Percentiles rank a stretch among this genome's conserved stretches.
phyloP scores from a whole-genome alignment of 2,329 filamentous ascomycete genomes.

The Alternaria sp. region DNA sequence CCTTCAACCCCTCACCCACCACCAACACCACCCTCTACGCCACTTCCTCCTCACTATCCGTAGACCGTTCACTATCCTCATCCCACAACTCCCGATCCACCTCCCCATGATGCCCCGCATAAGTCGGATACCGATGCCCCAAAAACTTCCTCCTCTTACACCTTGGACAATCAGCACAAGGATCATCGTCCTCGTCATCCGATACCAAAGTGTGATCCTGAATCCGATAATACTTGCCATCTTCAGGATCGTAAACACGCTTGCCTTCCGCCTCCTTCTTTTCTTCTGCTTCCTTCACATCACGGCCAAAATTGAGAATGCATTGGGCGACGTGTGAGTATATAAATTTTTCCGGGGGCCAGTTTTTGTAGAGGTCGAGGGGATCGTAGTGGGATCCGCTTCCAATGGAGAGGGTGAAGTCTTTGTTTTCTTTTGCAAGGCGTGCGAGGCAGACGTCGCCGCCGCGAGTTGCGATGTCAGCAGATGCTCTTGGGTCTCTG shows the following conservation, averaged over 20 bases:
- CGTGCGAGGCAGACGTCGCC: neutral
- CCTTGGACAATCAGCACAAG: constrained; percentile 3
- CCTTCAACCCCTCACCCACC: neutral
- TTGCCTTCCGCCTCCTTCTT: neutral
- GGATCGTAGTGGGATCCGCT: too few relatives aligned
- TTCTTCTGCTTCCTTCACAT: neutral
- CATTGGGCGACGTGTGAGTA: neutral
- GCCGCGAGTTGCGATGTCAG: neutral
- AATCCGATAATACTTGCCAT: neutral
- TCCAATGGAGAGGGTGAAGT: neutral
- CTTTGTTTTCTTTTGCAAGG: neutral
- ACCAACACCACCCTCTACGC: neutral
- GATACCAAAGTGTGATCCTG: neutral
- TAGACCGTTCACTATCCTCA: neutral
- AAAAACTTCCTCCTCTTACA: neutral
- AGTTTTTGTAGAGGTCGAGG: neutral
- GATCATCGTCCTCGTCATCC: neutral
- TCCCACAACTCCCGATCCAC: neutral
- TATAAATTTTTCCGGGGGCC: neutral
- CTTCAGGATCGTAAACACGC: neutral
- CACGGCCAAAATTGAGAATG: neutral
- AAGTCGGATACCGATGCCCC: neutral
- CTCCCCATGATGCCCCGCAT: neutral
- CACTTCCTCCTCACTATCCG: neutral
- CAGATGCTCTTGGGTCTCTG: neutral